phyloP scores from a whole-genome alignment of 352 stramenopile species.

The Peronospora belbahrii region DNA sequence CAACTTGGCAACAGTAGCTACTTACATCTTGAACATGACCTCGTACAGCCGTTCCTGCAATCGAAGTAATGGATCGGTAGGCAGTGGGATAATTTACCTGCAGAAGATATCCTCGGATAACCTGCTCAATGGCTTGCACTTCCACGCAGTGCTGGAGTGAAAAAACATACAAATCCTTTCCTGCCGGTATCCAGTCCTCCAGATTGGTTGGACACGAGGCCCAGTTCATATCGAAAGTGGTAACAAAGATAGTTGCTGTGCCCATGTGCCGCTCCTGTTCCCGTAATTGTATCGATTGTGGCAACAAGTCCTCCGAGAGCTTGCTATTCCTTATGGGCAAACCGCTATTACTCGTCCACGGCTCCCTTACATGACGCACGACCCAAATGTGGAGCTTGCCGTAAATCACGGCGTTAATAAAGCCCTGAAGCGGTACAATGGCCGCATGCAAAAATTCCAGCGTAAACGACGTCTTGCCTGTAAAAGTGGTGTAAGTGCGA shows the following conservation, averaged over 20 bases:
- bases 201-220: constrained; percentile 52
- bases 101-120: constrained; percentile 61
- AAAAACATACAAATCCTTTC: constrained; percentile 79
- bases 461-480: constrained; percentile 43
- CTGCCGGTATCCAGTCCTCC: constrained; percentile 61
- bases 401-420: constrained; percentile 82
- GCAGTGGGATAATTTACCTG: constrained; percentile 74
- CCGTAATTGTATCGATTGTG: constrained; percentile 24
- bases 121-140: constrained; percentile 54
- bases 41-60: constrained; percentile 50
- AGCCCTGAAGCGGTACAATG: constrained; percentile 77
- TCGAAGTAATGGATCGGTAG: constrained; percentile 74
- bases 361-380: constrained; percentile 44
- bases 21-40: constrained; percentile 62
- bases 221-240: constrained; percentile 81
- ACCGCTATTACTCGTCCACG: constrained; percentile 24
- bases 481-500: constrained; percentile 53
- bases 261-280: constrained; percentile 57
- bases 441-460: constrained; percentile 66
- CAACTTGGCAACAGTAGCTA: not conserved
- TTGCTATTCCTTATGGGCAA: constrained; percentile 38
- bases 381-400: constrained; percentile 82
- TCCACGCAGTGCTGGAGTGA: constrained; percentile 70
- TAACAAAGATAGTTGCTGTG: constrained; percentile 72
- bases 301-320: constrained; percentile 35